Evolutionary conservation across 257 asterid species (phyloP).

Genomic region (Petunia secreta): DNA sequence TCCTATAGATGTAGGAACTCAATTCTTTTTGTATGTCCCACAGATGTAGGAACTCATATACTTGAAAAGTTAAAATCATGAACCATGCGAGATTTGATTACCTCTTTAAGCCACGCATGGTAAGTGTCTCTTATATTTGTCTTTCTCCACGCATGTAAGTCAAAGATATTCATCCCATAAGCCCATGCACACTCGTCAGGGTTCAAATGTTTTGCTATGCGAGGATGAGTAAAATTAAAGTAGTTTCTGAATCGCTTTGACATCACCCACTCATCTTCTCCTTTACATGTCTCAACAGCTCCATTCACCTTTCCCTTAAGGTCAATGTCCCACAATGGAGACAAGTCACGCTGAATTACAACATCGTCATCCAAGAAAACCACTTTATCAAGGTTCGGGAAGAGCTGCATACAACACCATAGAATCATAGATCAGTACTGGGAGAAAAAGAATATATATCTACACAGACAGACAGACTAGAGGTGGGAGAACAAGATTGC

Average conservation of each 20-base stretch:
- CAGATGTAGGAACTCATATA: not conserved
- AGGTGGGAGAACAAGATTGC: not conserved
- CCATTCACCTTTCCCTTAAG: slow-evolving; percentile 44
- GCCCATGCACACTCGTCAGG: slow-evolving; percentile 48
- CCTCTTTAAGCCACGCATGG: slow-evolving; percentile 44
- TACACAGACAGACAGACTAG: slow-evolving; percentile 17
- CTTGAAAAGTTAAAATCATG: not conserved
- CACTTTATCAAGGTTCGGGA: slow-evolving; percentile 92
- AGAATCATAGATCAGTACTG: not conserved
- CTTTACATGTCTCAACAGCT: slow-evolving; percentile 44
- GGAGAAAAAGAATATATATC: not conserved
- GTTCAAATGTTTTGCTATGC: slow-evolving; percentile 32
- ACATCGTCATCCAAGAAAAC: slow-evolving; percentile 97
- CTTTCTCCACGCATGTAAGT: slow-evolving; percentile 42
- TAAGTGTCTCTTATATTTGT: slow-evolving; percentile 37
- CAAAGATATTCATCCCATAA: slow-evolving; percentile 44
- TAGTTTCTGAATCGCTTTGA: slow-evolving; percentile 39
- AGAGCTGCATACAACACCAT: slow-evolving; percentile 64
- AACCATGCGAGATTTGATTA: slow-evolving; percentile 14
- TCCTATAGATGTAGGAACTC: not conserved
- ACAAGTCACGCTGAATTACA: slow-evolving; percentile 56
- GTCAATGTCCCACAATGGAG: slow-evolving; percentile 42
- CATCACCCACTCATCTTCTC: slow-evolving; percentile 40
- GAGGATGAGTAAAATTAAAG: slow-evolving; percentile 43
- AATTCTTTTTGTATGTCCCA: not conserved